Base-by-base conservation (phyloP, 192 early-diverging fungal genomes). In the Entomortierella beljakovae region DNA sequence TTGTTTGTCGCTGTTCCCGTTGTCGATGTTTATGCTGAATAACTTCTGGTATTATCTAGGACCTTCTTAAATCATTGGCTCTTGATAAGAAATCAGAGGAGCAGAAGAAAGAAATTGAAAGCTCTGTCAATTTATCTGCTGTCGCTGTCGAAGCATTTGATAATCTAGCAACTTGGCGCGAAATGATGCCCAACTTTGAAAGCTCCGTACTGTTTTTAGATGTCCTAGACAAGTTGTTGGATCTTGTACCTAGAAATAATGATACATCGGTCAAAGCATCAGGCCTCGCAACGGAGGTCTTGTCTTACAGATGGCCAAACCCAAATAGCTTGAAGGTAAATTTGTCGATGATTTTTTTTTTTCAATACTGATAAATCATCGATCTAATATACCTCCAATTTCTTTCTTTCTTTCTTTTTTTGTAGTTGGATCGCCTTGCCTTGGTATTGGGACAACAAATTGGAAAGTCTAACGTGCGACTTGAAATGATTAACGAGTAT, bases 371-470 rank as follows among this genome's bases (percentile, higher is more conserved):
- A n/a, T n/a, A n/a, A n/a, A n/a, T n/a, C n/a, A n/a, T n/a, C n/a
- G n/a, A n/a, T n/a, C n/a, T n/a, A n/a, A n/a, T n/a, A n/a, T n/a
- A n/a, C n/a, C n/a, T n/a, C n/a, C n/a, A n/a, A 1, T 23, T 32
- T 38, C 50, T 32, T 64, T 29, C 13, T 13, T 46, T 60, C 20
- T 10, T 26, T 23, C 28, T 50, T 25, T 22, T 33, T 2, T 7
- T 71, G n/a, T 52, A 84, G 83, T 80, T 70, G 40, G 76, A 87
- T 25, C 62, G 59, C 18, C 25, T 87, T 26, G 65, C 81, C 0
- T 83, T 80, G 55, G 69, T 89, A 26, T 31, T 87, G 10, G 79
- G 83, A 28, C 63, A 85, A 51, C 70, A 81, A 7, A 84, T 88
- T 13, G 70, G 76, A 64, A 68, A 75, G 20, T 73, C 64, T 1